Conservation (phyloP, 306 rosid species). For the Trichosanthes truncata region DNA sequence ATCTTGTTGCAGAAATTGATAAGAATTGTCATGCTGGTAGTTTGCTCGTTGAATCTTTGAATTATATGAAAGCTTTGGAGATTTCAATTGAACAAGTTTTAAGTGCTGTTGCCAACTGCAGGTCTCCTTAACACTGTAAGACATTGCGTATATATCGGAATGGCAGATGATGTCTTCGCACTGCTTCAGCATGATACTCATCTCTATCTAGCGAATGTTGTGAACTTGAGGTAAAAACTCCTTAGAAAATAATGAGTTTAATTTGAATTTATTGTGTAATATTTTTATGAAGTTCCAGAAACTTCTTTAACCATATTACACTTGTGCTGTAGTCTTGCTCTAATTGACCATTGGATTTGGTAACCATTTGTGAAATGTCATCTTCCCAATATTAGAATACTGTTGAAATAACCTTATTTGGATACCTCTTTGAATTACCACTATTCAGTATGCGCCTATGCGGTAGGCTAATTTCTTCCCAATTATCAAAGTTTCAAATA, state of each 20-base stretch:
- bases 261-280: background rate
- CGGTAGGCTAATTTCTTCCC: background rate
- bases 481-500: background rate
- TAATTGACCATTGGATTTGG: background rate
- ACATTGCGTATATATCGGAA: slow-evolving; percentile 82
- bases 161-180: slow-evolving; percentile 85
- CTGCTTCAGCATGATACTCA: slow-evolving; percentile 86
- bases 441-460: background rate
- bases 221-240: slow-evolving; percentile 59
- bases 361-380: background rate
- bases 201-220: slow-evolving; percentile 88
- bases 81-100: background rate
- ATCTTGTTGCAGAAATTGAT: slow-evolving; percentile 65
- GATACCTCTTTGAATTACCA: background rate
- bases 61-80: background rate
- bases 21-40: slow-evolving; percentile 58
- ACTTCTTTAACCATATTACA: background rate
- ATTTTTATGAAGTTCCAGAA: background rate
- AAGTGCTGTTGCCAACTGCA: slow-evolving; percentile 19
- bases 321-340: background rate
- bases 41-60: slow-evolving; percentile 2
- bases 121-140: slow-evolving; percentile 74
- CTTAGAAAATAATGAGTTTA: background rate
- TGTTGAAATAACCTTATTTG: background rate
- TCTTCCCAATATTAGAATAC: background rate